phyloP scores from a whole-genome alignment of 192 early-diverging fungal genomes.

The Mortierella antarctica region DNA sequence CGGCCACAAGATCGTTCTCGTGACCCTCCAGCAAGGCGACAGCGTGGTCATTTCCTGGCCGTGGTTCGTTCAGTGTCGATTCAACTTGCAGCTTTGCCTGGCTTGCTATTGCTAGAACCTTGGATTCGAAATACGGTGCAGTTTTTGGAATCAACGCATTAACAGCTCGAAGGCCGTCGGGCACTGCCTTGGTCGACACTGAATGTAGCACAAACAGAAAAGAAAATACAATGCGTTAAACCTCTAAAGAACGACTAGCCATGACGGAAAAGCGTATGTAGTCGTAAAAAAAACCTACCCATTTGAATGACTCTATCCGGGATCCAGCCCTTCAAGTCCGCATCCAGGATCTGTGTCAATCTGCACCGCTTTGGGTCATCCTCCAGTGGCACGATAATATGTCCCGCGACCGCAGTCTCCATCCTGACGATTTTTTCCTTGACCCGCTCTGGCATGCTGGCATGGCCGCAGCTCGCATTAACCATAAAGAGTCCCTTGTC shows the following conservation, averaged over 20 bases:
- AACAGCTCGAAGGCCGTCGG: slow-evolving; percentile 36
- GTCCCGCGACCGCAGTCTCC: slow-evolving; percentile 42
- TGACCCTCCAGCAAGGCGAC: slow-evolving; percentile 14
- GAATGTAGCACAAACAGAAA: background rate
- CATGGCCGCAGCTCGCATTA: slow-evolving; percentile 37
- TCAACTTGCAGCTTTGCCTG: slow-evolving; percentile 9
- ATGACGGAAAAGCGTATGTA: background rate
- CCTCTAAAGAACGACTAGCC: background rate
- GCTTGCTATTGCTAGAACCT: slow-evolving; percentile 12
- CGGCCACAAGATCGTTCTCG: background rate
- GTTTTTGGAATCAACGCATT: slow-evolving; percentile 32
- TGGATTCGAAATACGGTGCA: slow-evolving; percentile 18
- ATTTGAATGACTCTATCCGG: slow-evolving; percentile 51
- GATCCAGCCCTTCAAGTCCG: slow-evolving; percentile 54
- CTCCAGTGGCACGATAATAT: slow-evolving; percentile 30
- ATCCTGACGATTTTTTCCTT: slow-evolving; percentile 47
- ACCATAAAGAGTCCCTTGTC: slow-evolving; percentile 35
- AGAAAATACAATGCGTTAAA: background rate
- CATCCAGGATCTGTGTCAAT: slow-evolving; percentile 42
- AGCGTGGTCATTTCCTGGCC: background rate
- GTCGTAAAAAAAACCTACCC: slow-evolving; percentile 16
- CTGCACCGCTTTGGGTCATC: slow-evolving; percentile 12
- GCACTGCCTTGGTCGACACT: slow-evolving; percentile 45
- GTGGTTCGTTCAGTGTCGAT: background rate
- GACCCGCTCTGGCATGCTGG: slow-evolving; percentile 36